Evolutionary conservation across 1,284 basidiomycete species (phyloP).

Genomic region (Puccinia polysora): DNA sequence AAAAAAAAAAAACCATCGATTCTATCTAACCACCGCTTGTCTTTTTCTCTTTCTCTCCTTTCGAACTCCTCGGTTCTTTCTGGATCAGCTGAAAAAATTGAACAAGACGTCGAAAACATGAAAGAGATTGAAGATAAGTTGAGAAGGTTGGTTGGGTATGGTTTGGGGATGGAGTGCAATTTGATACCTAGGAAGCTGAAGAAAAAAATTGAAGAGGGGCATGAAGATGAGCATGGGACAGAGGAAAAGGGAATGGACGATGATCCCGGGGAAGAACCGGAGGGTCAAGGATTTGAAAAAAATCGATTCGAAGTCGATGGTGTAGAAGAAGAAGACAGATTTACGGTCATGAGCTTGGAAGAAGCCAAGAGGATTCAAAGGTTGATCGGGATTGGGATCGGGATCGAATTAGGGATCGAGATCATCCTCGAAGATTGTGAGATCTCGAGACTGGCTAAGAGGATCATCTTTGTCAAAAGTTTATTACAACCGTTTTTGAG

Average conservation of each 20-base stretch:
- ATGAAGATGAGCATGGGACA: neutral
- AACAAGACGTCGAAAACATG: conserved; percentile 34
- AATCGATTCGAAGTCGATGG: too few relatives aligned
- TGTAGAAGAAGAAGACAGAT: conserved; percentile 72
- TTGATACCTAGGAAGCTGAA: conserved; percentile 22
- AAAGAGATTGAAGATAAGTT: conserved; percentile 33
- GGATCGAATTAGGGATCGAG: conserved; percentile 78
- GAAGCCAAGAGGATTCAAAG: conserved; percentile 82
- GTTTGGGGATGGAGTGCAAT: conserved; percentile 24
- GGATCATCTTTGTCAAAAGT: conserved; percentile 75
- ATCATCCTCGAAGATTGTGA: conserved; percentile 93
- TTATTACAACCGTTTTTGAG: conserved; percentile 55
- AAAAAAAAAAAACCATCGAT: conserved; percentile 55
- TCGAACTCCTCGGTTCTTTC: neutral
- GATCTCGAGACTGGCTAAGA: conserved; percentile 69
- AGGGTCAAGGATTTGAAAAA: too few relatives aligned
- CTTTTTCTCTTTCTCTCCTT: conserved; percentile 75
- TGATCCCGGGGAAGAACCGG: too few relatives aligned
- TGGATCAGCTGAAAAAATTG: conserved; percentile 9
- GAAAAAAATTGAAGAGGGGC: neutral
- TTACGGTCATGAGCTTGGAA: conserved; percentile 81
- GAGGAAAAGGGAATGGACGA: too few relatives aligned
- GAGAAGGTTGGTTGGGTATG: conserved; percentile 29
- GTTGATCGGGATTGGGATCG: conserved; percentile 73
- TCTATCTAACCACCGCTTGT: conserved; percentile 66